Evolutionary conservation across 2,329 filamentous ascomycete species (phyloP).

Genomic region (Myriangium duriaei): DNA sequence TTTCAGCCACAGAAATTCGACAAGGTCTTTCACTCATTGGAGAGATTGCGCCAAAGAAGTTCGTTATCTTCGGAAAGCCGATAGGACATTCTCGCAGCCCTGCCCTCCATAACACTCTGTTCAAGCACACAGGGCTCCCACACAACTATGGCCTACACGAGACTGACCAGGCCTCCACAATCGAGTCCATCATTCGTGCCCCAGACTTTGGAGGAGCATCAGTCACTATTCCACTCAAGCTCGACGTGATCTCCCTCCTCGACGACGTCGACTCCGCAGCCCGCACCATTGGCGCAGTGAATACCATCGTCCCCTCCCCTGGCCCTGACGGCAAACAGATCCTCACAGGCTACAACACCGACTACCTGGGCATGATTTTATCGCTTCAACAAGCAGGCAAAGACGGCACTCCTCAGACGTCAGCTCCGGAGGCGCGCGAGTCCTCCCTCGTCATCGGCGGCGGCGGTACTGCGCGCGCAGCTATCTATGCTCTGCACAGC

Average conservation of each 20-base stretch:
- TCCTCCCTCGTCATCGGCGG: conserved; percentile 73
- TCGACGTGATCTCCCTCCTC: conserved; percentile 70
- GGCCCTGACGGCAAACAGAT: conserved; percentile 26
- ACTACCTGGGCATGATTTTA: conserved; percentile 85
- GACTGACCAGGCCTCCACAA: conserved; percentile 51
- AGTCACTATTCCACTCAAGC: conserved; percentile 89
- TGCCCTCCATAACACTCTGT: conserved; percentile 78
- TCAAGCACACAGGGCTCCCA: conserved; percentile 63
- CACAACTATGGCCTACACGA: conserved; percentile 70
- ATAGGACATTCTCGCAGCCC: conserved; percentile 75
- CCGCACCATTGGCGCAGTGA: conserved; percentile 76
- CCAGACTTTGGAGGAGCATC: conserved; percentile 82
- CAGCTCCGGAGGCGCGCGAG: conserved; percentile 16
- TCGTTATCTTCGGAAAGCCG: conserved; percentile 80
- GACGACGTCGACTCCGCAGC: conserved; percentile 73
- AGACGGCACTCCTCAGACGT: conserved; percentile 20
- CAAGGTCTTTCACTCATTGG: conserved; percentile 66
- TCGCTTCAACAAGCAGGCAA: conserved; percentile 60
- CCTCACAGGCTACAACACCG: conserved; percentile 82
- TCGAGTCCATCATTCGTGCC: conserved; percentile 53
- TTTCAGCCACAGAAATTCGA: conserved; percentile 81
- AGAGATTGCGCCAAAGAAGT: conserved; percentile 60
- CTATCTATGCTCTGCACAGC: conserved; percentile 73
- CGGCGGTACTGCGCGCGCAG: conserved; percentile 83
- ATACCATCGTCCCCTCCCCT: conserved; percentile 64